A percentile compares a stretch with the other conserved stretches of the same genome.
Conservation (phyloP, 2,329 filamentous ascomycete genomes). For the Parascedosporium putredinis region DNA sequence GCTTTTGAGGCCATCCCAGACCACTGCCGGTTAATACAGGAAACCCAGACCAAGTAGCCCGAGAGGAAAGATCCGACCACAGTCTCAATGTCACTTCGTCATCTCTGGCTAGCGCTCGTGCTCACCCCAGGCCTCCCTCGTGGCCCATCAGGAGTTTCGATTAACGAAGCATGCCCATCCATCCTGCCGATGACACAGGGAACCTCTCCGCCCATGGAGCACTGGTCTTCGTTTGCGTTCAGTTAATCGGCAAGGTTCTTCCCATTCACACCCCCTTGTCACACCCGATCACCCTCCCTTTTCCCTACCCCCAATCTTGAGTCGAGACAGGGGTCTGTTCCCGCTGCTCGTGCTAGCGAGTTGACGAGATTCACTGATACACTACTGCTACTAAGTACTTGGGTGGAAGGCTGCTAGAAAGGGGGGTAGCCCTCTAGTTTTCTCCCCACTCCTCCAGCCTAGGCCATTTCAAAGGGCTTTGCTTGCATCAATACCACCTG, state of each 20-base stretch:
- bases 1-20: neutral
- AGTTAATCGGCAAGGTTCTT: neutral
- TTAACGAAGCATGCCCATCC: conserved; percentile 4
- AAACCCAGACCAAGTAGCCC: neutral
- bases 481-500: neutral
- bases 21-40: neutral
- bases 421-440: no score
- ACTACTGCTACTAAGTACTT: no score
- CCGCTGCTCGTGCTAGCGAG: neutral
- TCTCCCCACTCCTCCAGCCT: no score
- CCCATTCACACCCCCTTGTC: neutral
- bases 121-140: neutral
- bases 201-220: conserved; percentile 1
- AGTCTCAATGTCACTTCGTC: neutral
- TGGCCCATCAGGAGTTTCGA: conserved; percentile 2
- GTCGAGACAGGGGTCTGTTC: neutral
- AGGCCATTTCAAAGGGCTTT: neutral
- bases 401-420: no score
- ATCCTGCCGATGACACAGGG: conserved; percentile 6
- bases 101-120: conserved; percentile 2
- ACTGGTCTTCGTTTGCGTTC: neutral
- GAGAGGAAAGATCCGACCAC: neutral
- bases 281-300: neutral
- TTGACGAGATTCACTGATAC: neutral
- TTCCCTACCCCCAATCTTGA: no score